phyloP scores from a whole-genome alignment of 306 rosid genomes.

The Glycine tomentella region DNA sequence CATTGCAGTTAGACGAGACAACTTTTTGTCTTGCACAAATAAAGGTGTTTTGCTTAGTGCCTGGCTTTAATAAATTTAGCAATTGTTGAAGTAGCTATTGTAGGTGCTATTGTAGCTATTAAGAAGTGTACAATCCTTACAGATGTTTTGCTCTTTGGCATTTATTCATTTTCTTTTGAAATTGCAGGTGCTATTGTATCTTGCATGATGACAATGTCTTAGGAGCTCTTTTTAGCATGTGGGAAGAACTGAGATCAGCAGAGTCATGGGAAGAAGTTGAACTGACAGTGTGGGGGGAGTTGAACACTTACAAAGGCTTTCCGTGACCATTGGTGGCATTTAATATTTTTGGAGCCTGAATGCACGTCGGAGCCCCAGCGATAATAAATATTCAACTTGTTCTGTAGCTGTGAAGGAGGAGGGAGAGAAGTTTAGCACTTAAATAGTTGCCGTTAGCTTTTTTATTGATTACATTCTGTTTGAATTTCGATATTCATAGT shows the following conservation, averaged over 20 bases:
- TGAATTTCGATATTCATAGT: conserved; percentile 18
- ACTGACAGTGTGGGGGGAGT: conserved; percentile 75
- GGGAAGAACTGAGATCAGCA: conserved; percentile 75
- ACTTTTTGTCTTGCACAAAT: conserved; percentile 33
- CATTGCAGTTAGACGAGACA: conserved; percentile 14
- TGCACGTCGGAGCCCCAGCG: background rate
- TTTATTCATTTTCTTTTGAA: conserved; percentile 37
- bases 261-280: conserved; percentile 95
- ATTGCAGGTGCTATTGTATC: conserved; percentile 87
- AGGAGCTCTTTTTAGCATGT: conserved; percentile 85
- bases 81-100: conserved; percentile 34
- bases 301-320: conserved; percentile 78
- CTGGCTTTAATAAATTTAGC: conserved; percentile 19
- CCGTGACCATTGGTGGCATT: conserved; percentile 49
- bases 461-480: conserved; percentile 24
- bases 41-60: background rate
- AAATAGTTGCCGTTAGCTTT: background rate
- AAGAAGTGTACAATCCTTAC: no score
- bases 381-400: conserved; percentile 15
- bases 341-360: conserved; percentile 23
- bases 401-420: background rate
- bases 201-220: conserved; percentile 85
- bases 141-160: conserved; percentile 4
- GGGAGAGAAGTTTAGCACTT: background rate
- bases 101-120: conserved; percentile 78